Conservation (phyloP, 345 rosid genomes). For the Euphorbia tirucalli region DNA sequence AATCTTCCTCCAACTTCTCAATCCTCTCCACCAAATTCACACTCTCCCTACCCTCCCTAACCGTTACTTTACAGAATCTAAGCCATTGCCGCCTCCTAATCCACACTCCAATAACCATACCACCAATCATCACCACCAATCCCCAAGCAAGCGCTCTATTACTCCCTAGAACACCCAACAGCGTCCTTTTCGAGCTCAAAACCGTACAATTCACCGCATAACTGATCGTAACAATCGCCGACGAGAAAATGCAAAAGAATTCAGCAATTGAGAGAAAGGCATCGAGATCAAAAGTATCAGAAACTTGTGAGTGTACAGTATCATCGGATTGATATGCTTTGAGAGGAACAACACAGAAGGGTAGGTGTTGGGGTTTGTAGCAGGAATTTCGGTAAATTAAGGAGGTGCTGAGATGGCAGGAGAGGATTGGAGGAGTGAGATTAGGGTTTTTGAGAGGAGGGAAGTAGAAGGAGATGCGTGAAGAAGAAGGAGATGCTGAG, state of each 20-base stretch:
- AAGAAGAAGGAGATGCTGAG: constrained; percentile 29
- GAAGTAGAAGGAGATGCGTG: constrained; percentile 33
- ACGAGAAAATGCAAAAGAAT: constrained; percentile 50
- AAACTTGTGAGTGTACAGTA: not conserved
- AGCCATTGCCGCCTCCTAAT: constrained; percentile 78
- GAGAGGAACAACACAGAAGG: constrained; percentile 3
- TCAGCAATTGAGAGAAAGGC: constrained; percentile 54
- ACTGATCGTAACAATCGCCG: constrained; percentile 47
- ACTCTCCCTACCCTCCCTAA: constrained; percentile 28
- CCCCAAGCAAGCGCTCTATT: constrained; percentile 49
- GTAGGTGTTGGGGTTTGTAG: constrained; percentile 10
- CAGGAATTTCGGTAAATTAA: constrained; percentile 15
- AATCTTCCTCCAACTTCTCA: constrained; percentile 85
- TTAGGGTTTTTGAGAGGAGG: constrained; percentile 20
- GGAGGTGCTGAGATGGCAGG: constrained; percentile 22
- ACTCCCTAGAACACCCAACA: constrained; percentile 51
- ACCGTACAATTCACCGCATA: constrained; percentile 47
- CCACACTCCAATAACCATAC: constrained; percentile 58
- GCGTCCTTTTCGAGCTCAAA: constrained; percentile 29
- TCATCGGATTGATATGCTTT: constrained; percentile 20
- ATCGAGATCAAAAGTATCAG: constrained; percentile 38
- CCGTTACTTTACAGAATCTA: constrained; percentile 46
- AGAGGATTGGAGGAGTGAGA: constrained; percentile 25
- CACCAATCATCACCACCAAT: constrained; percentile 47
- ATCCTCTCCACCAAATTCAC: constrained; percentile 60